Conservation (phyloP, 805 yeast genomes). For the Debaryomyces prosopidis region DNA sequence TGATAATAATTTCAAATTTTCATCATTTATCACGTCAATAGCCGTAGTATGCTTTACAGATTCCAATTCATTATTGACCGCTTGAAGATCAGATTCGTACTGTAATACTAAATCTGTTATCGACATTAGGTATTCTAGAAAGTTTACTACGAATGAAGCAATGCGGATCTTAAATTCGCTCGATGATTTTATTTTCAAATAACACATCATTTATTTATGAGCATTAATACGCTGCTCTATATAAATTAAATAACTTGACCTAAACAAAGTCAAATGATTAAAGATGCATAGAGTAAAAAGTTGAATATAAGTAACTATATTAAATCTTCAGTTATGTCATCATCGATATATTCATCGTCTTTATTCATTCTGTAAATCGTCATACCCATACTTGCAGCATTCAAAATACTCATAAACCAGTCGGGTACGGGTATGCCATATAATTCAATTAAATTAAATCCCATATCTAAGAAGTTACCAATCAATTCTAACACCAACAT, state of each 20-base stretch:
- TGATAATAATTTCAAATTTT: constrained; percentile 10
- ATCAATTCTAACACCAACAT: constrained; percentile 42
- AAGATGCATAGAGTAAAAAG: too few relatives aligned
- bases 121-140: constrained; percentile 1
- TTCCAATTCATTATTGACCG: constrained; percentile 4
- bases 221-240: too few relatives aligned
- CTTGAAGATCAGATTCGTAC: not conserved
- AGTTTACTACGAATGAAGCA: not conserved
- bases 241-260: too few relatives aligned
- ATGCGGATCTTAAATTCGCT: not conserved
- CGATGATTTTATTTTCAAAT: not conserved
- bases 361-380: constrained; percentile 50
- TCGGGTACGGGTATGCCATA: constrained; percentile 37
- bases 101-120: constrained; percentile 1
- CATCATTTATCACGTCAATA: constrained; percentile 17
- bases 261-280: too few relatives aligned
- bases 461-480: constrained; percentile 42
- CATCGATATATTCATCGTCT: constrained; percentile 47
- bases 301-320: constrained; percentile 15
- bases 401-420: constrained; percentile 43
- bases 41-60: constrained; percentile 10
- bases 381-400: constrained; percentile 45
- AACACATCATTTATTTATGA: not conserved
- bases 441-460: constrained; percentile 40
- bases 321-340: constrained; percentile 42